Evolutionary conservation across 116 monocot genomes (phyloP).

Genomic region (Posidonia oceanica): DNA sequence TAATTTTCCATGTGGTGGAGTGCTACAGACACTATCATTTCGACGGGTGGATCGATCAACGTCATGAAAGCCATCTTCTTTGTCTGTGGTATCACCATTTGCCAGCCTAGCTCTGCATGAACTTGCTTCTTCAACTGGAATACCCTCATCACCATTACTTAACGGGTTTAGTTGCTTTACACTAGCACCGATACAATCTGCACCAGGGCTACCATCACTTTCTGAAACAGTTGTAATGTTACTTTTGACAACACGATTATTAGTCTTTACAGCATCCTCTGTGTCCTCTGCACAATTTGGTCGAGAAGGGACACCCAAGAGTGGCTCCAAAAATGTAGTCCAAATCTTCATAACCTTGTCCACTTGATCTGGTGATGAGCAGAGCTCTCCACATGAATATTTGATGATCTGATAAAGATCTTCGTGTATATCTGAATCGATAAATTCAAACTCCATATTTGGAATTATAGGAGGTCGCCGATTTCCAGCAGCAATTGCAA

Average conservation of each 20-base stretch:
- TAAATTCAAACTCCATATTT: slow-evolving; percentile 71
- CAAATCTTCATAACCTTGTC: slow-evolving; percentile 72
- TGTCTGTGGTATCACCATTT: slow-evolving; percentile 37
- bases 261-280: slow-evolving; percentile 46
- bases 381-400: slow-evolving; percentile 84
- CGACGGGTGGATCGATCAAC: slow-evolving; percentile 14
- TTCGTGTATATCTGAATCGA: slow-evolving; percentile 62
- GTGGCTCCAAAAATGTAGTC: slow-evolving; percentile 71
- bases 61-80: slow-evolving; percentile 24
- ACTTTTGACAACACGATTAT: slow-evolving; percentile 26
- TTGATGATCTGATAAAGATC: slow-evolving; percentile 77
- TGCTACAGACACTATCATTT: slow-evolving; percentile 25
- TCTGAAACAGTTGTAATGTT: slow-evolving; percentile 18
- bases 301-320: slow-evolving; percentile 50
- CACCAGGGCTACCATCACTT: slow-evolving; percentile 22
- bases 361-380: slow-evolving; percentile 59
- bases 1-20: slow-evolving; percentile 34
- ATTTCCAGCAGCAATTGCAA: slow-evolving; percentile 74
- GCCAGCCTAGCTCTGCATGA: slow-evolving; percentile 26
- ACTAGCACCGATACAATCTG: slow-evolving; percentile 18
- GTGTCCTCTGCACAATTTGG: slow-evolving; percentile 39
- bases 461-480: slow-evolving; percentile 45
- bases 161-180: slow-evolving; percentile 25
- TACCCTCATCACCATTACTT: slow-evolving; percentile 27
- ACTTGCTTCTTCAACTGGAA: slow-evolving; percentile 27